phyloP scores from a whole-genome alignment of 2,329 filamentous ascomycete genomes.

The Pestalotiopsis sp. region DNA sequence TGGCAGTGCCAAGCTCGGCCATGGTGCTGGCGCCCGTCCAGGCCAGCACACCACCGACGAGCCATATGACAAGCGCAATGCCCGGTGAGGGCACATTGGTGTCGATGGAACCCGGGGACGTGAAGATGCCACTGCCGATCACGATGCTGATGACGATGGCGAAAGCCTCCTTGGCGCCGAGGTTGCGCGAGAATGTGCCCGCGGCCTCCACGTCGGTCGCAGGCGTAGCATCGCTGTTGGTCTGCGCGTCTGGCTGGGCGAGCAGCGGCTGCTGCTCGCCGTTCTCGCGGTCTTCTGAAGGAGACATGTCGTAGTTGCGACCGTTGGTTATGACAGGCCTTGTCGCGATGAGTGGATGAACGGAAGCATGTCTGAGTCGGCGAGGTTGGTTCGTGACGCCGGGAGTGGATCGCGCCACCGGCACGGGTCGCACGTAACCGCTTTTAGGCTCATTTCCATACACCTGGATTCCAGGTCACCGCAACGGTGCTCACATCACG shows the following conservation, averaged over 20 bases:
- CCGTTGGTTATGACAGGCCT: not conserved
- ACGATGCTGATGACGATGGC: constrained; percentile 65
- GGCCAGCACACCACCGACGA: constrained; percentile 61
- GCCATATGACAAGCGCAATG: constrained; percentile 60
- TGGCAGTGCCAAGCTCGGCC: constrained; percentile 64
- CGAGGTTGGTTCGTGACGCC: not conserved
- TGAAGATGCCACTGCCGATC: constrained; percentile 67
- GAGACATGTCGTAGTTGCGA: not conserved
- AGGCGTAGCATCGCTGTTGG: constrained; percentile 23
- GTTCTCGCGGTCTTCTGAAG: not conserved
- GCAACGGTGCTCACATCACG: not conserved
- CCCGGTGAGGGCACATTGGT: constrained; percentile 65
- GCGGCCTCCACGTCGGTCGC: constrained; percentile 50
- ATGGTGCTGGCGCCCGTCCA: constrained; percentile 67
- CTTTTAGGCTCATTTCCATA: not conserved
- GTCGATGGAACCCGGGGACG: constrained; percentile 64
- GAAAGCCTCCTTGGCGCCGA: constrained; percentile 42
- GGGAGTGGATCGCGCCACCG: not conserved
- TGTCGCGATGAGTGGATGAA: not conserved
- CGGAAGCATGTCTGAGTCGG: not conserved
- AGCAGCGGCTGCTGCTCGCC: constrained; percentile 6
- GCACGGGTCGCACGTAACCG: not conserved
- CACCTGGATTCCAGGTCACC: not conserved
- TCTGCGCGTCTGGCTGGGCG: not conserved
- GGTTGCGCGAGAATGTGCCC: constrained; percentile 32